Percentiles rank a stretch among this genome's conserved stretches.
Conservation (phyloP, 1,139 yeast species). For the Hansenula anomala region DNA sequence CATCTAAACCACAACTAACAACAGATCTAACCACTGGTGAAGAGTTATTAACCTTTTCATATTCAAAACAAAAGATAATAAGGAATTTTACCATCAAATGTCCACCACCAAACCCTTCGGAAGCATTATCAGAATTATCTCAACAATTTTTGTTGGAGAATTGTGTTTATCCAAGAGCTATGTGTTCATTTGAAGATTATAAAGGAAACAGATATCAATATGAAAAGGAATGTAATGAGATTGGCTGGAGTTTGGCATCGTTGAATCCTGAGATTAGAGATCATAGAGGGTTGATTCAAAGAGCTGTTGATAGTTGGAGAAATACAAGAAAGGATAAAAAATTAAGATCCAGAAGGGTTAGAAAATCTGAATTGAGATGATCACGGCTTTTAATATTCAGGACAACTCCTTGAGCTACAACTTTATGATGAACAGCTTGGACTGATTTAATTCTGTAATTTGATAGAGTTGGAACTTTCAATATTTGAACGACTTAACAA, state of each 20-base stretch:
- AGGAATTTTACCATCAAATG: constrained; percentile 21
- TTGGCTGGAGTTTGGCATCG: constrained; percentile 41
- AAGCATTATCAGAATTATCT: constrained; percentile 15
- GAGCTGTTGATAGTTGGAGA: constrained; percentile 47
- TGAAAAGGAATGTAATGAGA: constrained; percentile 40
- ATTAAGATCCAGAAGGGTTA: constrained; percentile 28
- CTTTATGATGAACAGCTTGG: too few relatives aligned
- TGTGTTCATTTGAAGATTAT: constrained; percentile 34
- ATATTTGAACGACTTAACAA: too few relatives aligned
- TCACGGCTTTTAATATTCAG: too few relatives aligned
- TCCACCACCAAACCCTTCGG: constrained; percentile 30
- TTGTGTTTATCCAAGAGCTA: constrained; percentile 42
- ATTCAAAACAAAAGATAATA: constrained; percentile 24
- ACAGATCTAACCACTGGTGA: constrained; percentile 21
- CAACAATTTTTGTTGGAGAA: constrained; percentile 31
- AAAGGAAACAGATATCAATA: constrained; percentile 39
- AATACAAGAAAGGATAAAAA: constrained; percentile 38
- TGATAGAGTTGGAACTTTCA: too few relatives aligned
- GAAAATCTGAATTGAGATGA: constrained; percentile 8
- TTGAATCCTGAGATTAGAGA: constrained; percentile 34
- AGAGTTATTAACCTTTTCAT: constrained; percentile 23
- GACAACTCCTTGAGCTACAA: too few relatives aligned
- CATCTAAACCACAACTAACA: constrained; percentile 20
- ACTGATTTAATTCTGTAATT: too few relatives aligned
- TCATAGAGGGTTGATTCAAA: constrained; percentile 40